These are phyloP conservation scores for Plasmodium inui DNA, from an alignment of 169 alveolate genomes.

Conservation along the genomic window DNA sequence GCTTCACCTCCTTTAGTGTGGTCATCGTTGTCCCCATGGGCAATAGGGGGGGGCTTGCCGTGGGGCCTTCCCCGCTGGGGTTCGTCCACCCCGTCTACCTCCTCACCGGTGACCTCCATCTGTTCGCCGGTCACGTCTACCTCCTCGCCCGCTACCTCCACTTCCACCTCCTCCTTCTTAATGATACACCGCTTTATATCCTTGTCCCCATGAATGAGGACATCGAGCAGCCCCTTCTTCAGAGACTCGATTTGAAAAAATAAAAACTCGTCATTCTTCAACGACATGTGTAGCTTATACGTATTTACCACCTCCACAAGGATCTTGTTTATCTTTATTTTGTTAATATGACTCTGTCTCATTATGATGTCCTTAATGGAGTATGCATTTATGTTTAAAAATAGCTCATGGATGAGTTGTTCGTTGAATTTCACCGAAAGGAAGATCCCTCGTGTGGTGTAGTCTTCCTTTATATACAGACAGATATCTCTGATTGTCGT, in stretches of 20 bases:
- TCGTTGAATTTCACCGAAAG: conserved; percentile 90
- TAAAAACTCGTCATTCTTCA: conserved; percentile 75
- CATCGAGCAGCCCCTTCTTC: conserved; percentile 79
- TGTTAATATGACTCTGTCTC: conserved; percentile 85
- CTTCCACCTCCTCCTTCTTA: conserved; percentile 88
- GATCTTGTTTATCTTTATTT: conserved; percentile 87
- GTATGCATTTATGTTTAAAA: conserved; percentile 90
- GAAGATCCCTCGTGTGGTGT: conserved; percentile 92
- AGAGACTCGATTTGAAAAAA: conserved; percentile 88
- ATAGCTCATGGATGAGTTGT: conserved; percentile 86
- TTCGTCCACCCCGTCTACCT: not conserved
- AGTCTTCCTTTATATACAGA: conserved; percentile 92
- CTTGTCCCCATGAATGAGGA: conserved; percentile 85
- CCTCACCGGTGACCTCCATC: not conserved
- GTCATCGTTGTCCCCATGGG: not conserved
- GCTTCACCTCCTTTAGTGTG: not conserved
- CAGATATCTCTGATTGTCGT: conserved; percentile 89
- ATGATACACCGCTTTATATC: conserved; percentile 90
- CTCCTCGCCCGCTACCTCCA: conserved; percentile 77
- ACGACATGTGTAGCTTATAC: conserved; percentile 82
- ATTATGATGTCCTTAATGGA: conserved; percentile 88
- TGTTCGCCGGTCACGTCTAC: not conserved
- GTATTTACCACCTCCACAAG: conserved; percentile 79
- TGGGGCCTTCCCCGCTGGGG: not conserved
- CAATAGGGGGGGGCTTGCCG: not conserved